Conservation (phyloP, 768 basidiomycete species). For the Phaeolepiota aurea region DNA sequence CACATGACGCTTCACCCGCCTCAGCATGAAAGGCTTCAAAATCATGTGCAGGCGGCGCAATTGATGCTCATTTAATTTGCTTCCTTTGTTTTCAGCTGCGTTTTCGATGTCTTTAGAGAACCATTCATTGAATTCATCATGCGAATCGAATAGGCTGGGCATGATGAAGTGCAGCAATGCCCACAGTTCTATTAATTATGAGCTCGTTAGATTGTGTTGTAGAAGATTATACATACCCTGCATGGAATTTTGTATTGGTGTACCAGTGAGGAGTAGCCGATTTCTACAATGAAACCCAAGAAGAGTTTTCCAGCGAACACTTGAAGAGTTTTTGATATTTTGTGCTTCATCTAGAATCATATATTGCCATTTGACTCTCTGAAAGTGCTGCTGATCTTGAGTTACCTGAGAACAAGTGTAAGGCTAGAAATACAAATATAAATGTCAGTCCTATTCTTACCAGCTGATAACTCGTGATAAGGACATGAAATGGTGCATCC, state of each 20-base stretch:
- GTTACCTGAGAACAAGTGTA: constrained; percentile 83
- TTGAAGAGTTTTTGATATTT: constrained; percentile 97
- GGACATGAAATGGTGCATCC: constrained; percentile 92
- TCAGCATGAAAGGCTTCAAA: constrained; percentile 97
- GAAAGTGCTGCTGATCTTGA: constrained; percentile 96
- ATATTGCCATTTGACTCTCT: constrained; percentile 98
- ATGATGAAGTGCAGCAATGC: constrained; percentile 98
- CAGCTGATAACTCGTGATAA: constrained; percentile 96
- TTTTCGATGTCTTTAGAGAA: constrained; percentile 99
- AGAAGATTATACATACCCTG: constrained; percentile 56
- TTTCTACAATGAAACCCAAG: constrained; percentile 95
- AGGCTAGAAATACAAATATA: too few species aligned
- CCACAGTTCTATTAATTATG: constrained; percentile 72
- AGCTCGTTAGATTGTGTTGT: not conserved
- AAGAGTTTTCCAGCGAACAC: constrained; percentile 94
- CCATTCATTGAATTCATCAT: constrained; percentile 99
- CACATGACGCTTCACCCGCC: constrained; percentile 96
- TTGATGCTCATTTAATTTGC: constrained; percentile 91
- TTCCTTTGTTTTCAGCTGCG: constrained; percentile 83
- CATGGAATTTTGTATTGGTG: constrained; percentile 99
- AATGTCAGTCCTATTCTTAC: too few species aligned
- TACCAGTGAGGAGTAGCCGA: constrained; percentile 89
- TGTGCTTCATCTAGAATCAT: constrained; percentile 99
- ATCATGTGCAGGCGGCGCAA: constrained; percentile 96
- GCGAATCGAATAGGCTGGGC: constrained; percentile 98